Conservation (phyloP, 441 rosid species). For the Geranium incanum region DNA sequence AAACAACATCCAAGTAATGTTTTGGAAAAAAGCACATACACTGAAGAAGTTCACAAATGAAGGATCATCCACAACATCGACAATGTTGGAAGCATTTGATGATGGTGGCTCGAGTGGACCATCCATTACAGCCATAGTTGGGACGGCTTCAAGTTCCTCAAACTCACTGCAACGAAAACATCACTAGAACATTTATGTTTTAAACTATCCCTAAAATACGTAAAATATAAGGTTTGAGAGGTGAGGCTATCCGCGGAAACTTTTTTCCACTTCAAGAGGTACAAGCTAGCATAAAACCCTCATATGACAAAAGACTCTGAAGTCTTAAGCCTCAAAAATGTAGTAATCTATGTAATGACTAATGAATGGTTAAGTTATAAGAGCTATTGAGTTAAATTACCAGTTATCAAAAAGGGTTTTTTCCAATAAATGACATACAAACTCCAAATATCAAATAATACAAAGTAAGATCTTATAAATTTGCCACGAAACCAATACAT, state of each 20-base stretch:
- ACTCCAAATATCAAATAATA: background rate
- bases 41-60: conserved; percentile 76
- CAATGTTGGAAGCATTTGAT: conserved; percentile 29
- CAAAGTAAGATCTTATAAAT: background rate
- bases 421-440: background rate
- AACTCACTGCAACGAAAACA: conserved; percentile 35
- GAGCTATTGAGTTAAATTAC: background rate
- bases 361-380: too few species aligned
- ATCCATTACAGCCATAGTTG: conserved; percentile 49
- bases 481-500: conserved; percentile 1
- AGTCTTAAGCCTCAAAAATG: background rate
- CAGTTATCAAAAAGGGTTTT: background rate
- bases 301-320: too few species aligned
- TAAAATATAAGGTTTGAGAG: background rate
- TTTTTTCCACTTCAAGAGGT: background rate
- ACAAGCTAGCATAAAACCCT: background rate
- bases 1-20: conserved; percentile 5
- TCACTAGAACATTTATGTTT: background rate
- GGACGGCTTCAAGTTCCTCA: conserved; percentile 65
- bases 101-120: conserved; percentile 53
- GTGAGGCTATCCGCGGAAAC: background rate
- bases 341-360: background rate
- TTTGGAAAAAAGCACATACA: conserved; percentile 39
- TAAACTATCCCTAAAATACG: background rate
- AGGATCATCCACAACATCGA: conserved; percentile 62